A percentile compares a stretch with the other conserved stretches of the same genome.
phyloP scores from a whole-genome alignment of 2,329 filamentous ascomycete genomes.

The Venturia oleaginea region DNA sequence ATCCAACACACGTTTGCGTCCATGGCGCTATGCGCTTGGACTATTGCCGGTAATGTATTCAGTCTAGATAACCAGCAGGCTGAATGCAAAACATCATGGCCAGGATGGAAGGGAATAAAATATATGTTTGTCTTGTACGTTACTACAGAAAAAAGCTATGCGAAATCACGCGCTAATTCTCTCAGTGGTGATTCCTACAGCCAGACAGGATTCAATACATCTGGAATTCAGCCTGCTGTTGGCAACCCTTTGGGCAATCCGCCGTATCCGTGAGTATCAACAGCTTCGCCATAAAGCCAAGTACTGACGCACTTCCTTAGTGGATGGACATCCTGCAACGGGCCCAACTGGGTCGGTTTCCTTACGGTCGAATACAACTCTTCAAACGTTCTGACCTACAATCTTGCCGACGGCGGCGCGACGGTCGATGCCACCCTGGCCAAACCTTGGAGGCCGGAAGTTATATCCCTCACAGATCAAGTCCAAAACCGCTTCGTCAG shows the following conservation, averaged over 20 bases:
- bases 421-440: conserved; percentile 45
- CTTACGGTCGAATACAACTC: conserved; percentile 38
- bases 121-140: conserved; percentile 13
- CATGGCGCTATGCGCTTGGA: not conserved
- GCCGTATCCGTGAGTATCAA: conserved; percentile 32
- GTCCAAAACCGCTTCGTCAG: conserved; percentile 36
- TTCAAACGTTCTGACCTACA: conserved; percentile 40
- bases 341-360: conserved; percentile 49
- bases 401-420: conserved; percentile 47
- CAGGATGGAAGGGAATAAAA: conserved; percentile 7
- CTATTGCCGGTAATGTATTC: not conserved
- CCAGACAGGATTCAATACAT: conserved; percentile 49
- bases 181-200: conserved; percentile 51
- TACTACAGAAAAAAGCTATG: no score
- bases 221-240: conserved; percentile 40
- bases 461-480: conserved; percentile 45
- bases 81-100: conserved; percentile 4
- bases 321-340: conserved; percentile 27
- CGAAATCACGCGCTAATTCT: no score
- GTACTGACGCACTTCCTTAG: not conserved
- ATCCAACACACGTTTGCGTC: not conserved
- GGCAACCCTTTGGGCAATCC: conserved; percentile 55
- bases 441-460: conserved; percentile 38
- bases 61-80: not conserved
- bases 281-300: not conserved